phyloP scores from a whole-genome alignment of 2,329 filamentous ascomycete species.

The Penicillium rolfsii region DNA sequence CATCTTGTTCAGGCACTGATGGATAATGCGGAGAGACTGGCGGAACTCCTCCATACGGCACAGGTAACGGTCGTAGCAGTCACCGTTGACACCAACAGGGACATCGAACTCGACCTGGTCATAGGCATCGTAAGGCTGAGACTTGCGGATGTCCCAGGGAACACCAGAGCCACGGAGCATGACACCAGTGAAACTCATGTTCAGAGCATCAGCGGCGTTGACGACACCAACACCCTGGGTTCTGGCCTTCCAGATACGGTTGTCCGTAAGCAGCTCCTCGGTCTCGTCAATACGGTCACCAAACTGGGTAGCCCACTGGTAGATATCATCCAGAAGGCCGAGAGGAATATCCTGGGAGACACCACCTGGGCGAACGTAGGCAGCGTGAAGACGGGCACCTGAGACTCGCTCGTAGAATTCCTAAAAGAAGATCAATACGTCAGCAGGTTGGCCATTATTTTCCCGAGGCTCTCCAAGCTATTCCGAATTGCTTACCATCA shows the following conservation, averaged over 20 bases:
- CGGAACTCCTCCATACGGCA: slow-evolving; percentile 99
- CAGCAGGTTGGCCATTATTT: slow-evolving; percentile 16
- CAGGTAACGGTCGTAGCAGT: slow-evolving; percentile 98
- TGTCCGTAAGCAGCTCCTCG: slow-evolving; percentile 97
- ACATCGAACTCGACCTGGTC: slow-evolving; percentile 98
- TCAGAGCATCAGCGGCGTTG: slow-evolving; percentile 88
- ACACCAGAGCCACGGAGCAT: slow-evolving; percentile 98
- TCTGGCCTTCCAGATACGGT: slow-evolving; percentile 97
- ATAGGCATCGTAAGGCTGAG: slow-evolving; percentile 95
- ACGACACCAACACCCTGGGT: slow-evolving; percentile 91
- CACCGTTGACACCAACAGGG: slow-evolving; percentile 91
- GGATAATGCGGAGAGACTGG: slow-evolving; percentile 95
- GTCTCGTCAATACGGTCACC: slow-evolving; percentile 98
- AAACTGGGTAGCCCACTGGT: slow-evolving; percentile 99
- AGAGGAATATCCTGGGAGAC: slow-evolving; percentile 94
- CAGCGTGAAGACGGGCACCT: slow-evolving; percentile 93
- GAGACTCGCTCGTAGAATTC: slow-evolving; percentile 99
- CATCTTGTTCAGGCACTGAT: slow-evolving; percentile 99
- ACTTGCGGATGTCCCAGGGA: slow-evolving; percentile 96
- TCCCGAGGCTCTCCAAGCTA: not conserved
- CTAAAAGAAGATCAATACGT: slow-evolving; percentile 51
- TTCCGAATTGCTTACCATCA: slow-evolving; percentile 73
- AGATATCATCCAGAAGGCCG: slow-evolving; percentile 96
- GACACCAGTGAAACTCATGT: slow-evolving; percentile 94
- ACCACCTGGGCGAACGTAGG: slow-evolving; percentile 94